Evolutionary conservation across 2,329 filamentous ascomycete genomes (phyloP), one percentile per base, ranked within the genome.

Genomic region (Septoria petroselini): DNA sequence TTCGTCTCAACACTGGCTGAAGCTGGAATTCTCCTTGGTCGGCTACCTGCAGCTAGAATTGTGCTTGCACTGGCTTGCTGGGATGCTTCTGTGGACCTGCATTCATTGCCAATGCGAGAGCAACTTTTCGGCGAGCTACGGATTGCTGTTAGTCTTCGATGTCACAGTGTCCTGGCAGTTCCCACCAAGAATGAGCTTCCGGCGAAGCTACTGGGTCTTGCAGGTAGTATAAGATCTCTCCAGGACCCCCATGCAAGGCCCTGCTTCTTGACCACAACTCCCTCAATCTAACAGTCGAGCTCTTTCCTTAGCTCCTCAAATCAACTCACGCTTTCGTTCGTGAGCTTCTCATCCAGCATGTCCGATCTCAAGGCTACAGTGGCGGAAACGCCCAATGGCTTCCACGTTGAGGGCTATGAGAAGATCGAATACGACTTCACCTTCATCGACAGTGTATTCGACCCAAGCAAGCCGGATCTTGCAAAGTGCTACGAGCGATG

Each of bases 341-440:
- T 40, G 43, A 14, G 41, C 33, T 30, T 19, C 5, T 27, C 27
- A 14, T 21, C 17, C 63, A 71, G 58, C 55, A 86, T 87, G 83
- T 87, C 84, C 65, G 82, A 87, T 65, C 76, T 85, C 65, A 83
- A 80, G 62, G 84, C 84, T 50, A 77, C 76, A 45, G 83, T 87
- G 57, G 69, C 74, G 53, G 78, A 84, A 70, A 86, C 81, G 54
- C 70, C 75, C 59, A 73, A 75, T 53, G 84, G 84, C 30, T 87
- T 87, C 70, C 80, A 84, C 58, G 83, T 87, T 53, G 80, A 82
- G 59, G 84, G 84, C 18, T 86, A 85, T 60, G 84, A 88, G 73
- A 87, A 85, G 74, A 86, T 87, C 63, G 80, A 85, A 63, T 87
- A 87, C 65, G 83, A 86, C 69, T 88, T 88, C 67, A 80, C 81